These are phyloP conservation scores for Botrytis deweyae DNA, from an alignment of 2,329 filamentous ascomycete species.

Conservation along the genomic window DNA sequence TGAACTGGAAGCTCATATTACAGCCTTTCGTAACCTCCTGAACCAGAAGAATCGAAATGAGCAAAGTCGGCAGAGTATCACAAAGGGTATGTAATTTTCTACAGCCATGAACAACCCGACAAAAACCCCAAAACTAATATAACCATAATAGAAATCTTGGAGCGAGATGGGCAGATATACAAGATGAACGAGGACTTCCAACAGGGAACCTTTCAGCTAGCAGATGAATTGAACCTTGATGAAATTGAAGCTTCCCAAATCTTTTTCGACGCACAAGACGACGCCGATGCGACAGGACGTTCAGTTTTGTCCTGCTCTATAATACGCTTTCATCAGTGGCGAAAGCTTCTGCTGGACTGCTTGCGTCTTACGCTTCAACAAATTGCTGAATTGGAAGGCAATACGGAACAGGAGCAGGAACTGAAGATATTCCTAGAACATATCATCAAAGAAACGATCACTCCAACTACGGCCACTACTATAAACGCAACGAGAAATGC, in stretches of 20 bases:
- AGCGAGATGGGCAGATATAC: slow-evolving; percentile 70
- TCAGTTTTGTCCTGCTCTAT: slow-evolving; percentile 75
- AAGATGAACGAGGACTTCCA: slow-evolving; percentile 84
- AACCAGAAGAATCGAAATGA: slow-evolving; percentile 74
- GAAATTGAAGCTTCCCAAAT: slow-evolving; percentile 80
- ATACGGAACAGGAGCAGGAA: slow-evolving; percentile 49
- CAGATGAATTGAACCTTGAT: slow-evolving; percentile 86
- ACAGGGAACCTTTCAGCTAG: slow-evolving; percentile 75
- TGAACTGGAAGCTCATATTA: slow-evolving; percentile 64
- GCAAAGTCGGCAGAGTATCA: slow-evolving; percentile 68
- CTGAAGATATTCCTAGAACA: slow-evolving; percentile 55
- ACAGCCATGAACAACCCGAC: neutral
- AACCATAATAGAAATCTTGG: slow-evolving; percentile 65
- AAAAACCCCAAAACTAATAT: neutral
- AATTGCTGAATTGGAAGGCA: slow-evolving; percentile 33
- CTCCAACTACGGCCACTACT: slow-evolving; percentile 44
- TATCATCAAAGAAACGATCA: slow-evolving; percentile 28
- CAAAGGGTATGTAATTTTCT: slow-evolving; percentile 53
- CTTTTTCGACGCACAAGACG: slow-evolving; percentile 70
- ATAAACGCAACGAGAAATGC: slow-evolving; percentile 34
- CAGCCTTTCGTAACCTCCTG: slow-evolving; percentile 69
- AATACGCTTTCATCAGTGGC: slow-evolving; percentile 83
- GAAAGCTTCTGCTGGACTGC: slow-evolving; percentile 79
- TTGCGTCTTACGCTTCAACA: slow-evolving; percentile 76
- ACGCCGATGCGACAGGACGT: slow-evolving; percentile 67